A percentile compares a stretch with the other conserved stretches of the same genome.
Evolutionary conservation across 2,329 filamentous ascomycete species (phyloP).

Genomic region (Graphilbum fragrans): DNA sequence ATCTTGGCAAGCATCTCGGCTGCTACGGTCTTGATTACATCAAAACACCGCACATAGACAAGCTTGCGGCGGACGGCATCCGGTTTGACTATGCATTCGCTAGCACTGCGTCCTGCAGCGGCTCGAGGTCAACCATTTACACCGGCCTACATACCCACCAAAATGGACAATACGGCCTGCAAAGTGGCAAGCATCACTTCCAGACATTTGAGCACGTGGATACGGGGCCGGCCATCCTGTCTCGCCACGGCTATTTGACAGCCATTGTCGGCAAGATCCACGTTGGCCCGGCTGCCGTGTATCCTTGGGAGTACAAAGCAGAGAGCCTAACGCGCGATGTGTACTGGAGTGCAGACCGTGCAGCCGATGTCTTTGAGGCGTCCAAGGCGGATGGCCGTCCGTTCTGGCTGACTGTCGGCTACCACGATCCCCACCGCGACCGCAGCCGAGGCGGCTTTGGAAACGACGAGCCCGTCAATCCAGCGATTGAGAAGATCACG

Average conservation of each 20-base stretch:
- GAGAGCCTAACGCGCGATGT: slow-evolving; percentile 32
- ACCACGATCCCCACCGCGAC: slow-evolving; percentile 32
- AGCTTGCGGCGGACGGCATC: slow-evolving; percentile 22
- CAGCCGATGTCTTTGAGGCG: slow-evolving; percentile 24
- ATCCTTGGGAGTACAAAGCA: slow-evolving; percentile 27
- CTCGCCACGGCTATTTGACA: slow-evolving; percentile 26
- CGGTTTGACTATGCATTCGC: slow-evolving; percentile 27
- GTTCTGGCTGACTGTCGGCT: slow-evolving; percentile 34
- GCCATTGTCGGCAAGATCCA: slow-evolving; percentile 37
- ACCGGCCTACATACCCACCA: slow-evolving; percentile 35
- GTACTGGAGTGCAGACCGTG: slow-evolving; percentile 23
- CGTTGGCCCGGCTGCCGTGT: slow-evolving; percentile 25
- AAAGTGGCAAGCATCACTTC: slow-evolving; percentile 25
- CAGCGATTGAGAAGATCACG: slow-evolving; percentile 11
- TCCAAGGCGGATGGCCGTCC: slow-evolving; percentile 16
- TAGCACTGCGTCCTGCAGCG: slow-evolving; percentile 34
- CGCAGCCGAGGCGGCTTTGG: slow-evolving; percentile 27
- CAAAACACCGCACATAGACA: slow-evolving; percentile 27
- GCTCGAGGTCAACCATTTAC: slow-evolving; percentile 32
- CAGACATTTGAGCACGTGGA: slow-evolving; percentile 30
- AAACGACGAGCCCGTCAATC: slow-evolving; percentile 22
- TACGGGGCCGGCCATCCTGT: slow-evolving; percentile 25
- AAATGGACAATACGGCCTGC: slow-evolving; percentile 34
- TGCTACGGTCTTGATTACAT: slow-evolving; percentile 8
- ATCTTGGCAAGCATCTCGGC: slow-evolving; percentile 5